phyloP scores from a whole-genome alignment of 129 eudicot genomes.

The Chrysanthemum seticuspe region DNA sequence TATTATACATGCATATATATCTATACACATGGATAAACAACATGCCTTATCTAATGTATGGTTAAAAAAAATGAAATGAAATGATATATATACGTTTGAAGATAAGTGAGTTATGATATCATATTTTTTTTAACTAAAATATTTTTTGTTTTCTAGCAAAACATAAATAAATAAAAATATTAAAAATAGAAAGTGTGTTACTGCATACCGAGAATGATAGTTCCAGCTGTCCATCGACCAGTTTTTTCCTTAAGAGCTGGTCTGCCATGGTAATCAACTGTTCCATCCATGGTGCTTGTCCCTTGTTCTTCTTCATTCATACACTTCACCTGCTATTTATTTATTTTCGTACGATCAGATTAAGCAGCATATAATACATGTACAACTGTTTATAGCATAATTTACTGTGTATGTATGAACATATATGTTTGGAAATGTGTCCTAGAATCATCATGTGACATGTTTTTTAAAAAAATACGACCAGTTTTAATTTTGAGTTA shows the following conservation, averaged over 20 bases:
- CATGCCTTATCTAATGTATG: conserved; percentile 28
- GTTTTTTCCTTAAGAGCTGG: conserved; percentile 64
- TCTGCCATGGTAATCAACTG: conserved; percentile 70
- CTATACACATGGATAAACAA: conserved; percentile 25
- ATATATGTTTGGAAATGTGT: background rate
- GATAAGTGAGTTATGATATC: conserved; percentile 50
- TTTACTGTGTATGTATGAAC: no score
- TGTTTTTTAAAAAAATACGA: conserved; percentile 15
- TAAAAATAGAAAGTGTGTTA: conserved; percentile 32
- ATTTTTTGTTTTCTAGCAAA: conserved; percentile 7
- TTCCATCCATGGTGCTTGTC: conserved; percentile 70
- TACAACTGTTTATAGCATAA: no score
- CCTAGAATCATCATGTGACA: conserved; percentile 20
- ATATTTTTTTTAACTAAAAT: background rate
- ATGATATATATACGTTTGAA: conserved; percentile 17
- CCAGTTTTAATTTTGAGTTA: conserved; percentile 4
- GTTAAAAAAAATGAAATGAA: conserved; percentile 12
- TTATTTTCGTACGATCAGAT: background rate
- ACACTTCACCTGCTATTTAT: conserved; percentile 39
- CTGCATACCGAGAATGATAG: conserved; percentile 72
- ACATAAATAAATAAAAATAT: background rate
- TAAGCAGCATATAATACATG: no score
- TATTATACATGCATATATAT: background rate
- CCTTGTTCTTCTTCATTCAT: conserved; percentile 44
- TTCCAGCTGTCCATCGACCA: conserved; percentile 91